A percentile compares a stretch with the other conserved stretches of the same genome.
phyloP scores from a whole-genome alignment of 768 basidiomycete species.

The Tricholomella constricta region DNA sequence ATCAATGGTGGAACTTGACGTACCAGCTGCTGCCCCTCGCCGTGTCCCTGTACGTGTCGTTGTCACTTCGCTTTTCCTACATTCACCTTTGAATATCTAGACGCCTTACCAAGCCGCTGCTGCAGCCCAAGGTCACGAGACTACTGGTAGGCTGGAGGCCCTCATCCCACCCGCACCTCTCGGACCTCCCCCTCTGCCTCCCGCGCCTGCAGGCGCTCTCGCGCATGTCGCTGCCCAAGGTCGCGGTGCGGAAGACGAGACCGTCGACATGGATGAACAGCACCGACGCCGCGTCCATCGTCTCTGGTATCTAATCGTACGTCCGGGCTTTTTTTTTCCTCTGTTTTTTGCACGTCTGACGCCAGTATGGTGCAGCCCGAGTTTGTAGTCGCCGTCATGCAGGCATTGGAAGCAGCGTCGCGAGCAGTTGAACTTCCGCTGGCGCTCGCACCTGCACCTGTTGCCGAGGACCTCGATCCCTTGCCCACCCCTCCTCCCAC shows the following conservation, averaged over 20 bases:
- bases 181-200: not conserved
- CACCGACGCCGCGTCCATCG: not conserved
- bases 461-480: not conserved
- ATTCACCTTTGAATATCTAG: not conserved
- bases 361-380: not conserved
- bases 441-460: not conserved
- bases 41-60: not conserved
- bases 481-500: not conserved
- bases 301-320: slow-evolving; percentile 1
- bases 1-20: slow-evolving; percentile 16
- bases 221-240: not conserved
- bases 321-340: not conserved
- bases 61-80: not conserved
- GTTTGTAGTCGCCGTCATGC: not conserved
- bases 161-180: not conserved
- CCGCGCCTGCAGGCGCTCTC: not conserved
- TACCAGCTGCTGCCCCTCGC: slow-evolving; percentile 7
- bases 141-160: not conserved
- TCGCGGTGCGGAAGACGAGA: not conserved
- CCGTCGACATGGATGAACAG: not conserved
- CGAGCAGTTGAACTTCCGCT: not conserved
- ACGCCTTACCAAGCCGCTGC: not conserved
- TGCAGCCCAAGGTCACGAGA: not conserved
- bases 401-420: not conserved
- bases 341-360: not conserved